These are phyloP conservation scores for Aspergillus candidus DNA, from an alignment of 2,329 filamentous ascomycete genomes.

Conservation along the genomic window DNA sequence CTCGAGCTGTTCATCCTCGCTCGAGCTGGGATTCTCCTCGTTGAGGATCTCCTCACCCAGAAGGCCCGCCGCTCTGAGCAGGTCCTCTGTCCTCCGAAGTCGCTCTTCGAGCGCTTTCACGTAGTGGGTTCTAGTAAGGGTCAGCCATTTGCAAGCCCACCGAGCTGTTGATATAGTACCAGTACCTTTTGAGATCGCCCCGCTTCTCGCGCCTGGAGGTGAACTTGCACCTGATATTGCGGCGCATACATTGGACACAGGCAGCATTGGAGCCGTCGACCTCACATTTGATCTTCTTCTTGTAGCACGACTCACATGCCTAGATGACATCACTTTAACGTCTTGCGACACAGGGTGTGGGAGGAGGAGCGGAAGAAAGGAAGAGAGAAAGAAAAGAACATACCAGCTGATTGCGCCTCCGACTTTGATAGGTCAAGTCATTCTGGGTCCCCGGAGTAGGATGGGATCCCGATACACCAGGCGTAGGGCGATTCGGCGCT, in stretches of 20 bases:
- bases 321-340: slow-evolving; percentile 29
- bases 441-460: slow-evolving; percentile 3
- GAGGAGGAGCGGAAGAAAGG: not conserved
- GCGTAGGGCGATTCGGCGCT: slow-evolving; percentile 3
- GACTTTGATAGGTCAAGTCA: slow-evolving; percentile 5
- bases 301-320: slow-evolving; percentile 90
- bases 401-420: slow-evolving; percentile 19
- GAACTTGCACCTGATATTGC: slow-evolving; percentile 90
- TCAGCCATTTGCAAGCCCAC: slow-evolving; percentile 1
- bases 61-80: slow-evolving; percentile 75
- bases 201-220: slow-evolving; percentile 91
- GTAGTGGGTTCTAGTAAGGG: slow-evolving; percentile 68
- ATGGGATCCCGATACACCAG: too few species aligned
- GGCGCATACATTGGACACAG: slow-evolving; percentile 87
- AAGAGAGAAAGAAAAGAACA: slow-evolving; percentile 2
- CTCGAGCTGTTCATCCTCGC: slow-evolving; percentile 15
- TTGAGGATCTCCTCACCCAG: slow-evolving; percentile 72
- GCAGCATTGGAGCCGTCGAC: slow-evolving; percentile 66
- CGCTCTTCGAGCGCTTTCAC: slow-evolving; percentile 90
- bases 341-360: not conserved
- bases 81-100: slow-evolving; percentile 80
- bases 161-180: not conserved
- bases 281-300: slow-evolving; percentile 86
- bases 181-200: slow-evolving; percentile 79
- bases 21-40: slow-evolving; percentile 15